Base-by-base conservation (phyloP, 768 basidiomycete genomes). In the Tephrocybe sp. region DNA sequence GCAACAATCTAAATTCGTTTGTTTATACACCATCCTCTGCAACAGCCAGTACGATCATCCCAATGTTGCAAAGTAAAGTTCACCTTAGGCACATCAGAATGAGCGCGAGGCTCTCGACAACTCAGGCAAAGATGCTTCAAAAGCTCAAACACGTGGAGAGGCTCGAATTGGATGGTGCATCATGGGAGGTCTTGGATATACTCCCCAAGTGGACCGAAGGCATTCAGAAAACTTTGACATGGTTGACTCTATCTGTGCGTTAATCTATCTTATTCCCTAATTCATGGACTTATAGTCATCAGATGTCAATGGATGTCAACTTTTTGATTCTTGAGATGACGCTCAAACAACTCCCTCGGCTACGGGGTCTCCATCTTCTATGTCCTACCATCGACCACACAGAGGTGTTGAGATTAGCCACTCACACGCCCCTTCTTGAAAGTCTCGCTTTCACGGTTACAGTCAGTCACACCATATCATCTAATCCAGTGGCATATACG, bases 291-390 rank as follows among this genome's bases (percentile, higher is more conserved):
- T 11, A 20, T 40, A 40, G 2, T 38, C 39, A 5, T 56, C 26
- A 90, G 88, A 77, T 75, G 70, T 74, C 79, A 3, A 72, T 68
- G 33, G 76, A 83, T 17, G 62, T 86, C 31, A 82, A 85, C 60
- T 73, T 75, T 35, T 57, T 59, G 32, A 68, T 84, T 4, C 69
- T 89, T 36, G 72, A 76, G 36, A 49, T 67, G 26, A 72, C 73
- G 2, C 64, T 89, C 9, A 44, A 60, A 13, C 70, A 79, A 6
- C 70, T 88, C 0, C 80, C 85, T 0, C 65, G 68, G 22, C 72
- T 90, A 9, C 65, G 67, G 8, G 79, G 77, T 5, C 70, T 90
- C 3, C 84, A 89, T 62, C 63, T 89, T 22, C 61, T 87, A 23
- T 89, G 88, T 62, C 64, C 75, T 5, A 79, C 79, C 51, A 62